Evolutionary conservation across 2,329 filamentous ascomycete genomes (phyloP), one percentile per base, ranked within the genome.

Genomic region (Diaporthe vexans): DNA sequence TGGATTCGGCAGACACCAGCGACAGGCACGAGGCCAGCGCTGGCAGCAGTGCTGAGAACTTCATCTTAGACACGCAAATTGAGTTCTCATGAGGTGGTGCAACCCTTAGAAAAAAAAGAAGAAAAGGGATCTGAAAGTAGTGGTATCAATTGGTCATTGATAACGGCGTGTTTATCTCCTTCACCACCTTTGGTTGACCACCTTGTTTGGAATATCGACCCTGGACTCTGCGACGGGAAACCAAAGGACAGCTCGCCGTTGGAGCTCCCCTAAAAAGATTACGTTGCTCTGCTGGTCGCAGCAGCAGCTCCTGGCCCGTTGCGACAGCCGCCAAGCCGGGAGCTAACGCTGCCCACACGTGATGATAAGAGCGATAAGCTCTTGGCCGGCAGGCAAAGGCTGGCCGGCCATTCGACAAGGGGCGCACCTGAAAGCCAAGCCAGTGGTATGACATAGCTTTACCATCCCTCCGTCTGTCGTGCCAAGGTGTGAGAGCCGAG

Each of bases 1-100:
- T 81, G 75, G 81, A 79, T 79, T 78, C 79, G 75, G 84, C 83
- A 75, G 88, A 81, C 74, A 83, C 81, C 68, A 86, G 82, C 67
- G 86, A 87, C 79, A 91, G 83, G 81, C 92, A 86, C 81, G 91
- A 91, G 77, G 89, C 84, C 80, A 91, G 86, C 78, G 89, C 89
- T 80, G 90, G 87, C 80, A 88, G 86, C 82, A 90, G 83, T 78
- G 88, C 82, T 80, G 84, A 82, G 78, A 85, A 82, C 83, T 84
- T 87, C 86, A 88, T 88, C 76, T 79, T 85, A 71, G 43, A 74
- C 73, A 71, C 72, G 74, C 73, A 70, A 73, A 71, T 71, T 65
- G 76, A 73, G 75, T 75, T 77, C 77, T 80, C 79, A 81, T 82
- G 75, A 61, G 52, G 21, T 63, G 43, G 76, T 72, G 77, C 48